Conservation (phyloP, 371 early-diverging fungal genomes). For the Chytridiales sp. region DNA sequence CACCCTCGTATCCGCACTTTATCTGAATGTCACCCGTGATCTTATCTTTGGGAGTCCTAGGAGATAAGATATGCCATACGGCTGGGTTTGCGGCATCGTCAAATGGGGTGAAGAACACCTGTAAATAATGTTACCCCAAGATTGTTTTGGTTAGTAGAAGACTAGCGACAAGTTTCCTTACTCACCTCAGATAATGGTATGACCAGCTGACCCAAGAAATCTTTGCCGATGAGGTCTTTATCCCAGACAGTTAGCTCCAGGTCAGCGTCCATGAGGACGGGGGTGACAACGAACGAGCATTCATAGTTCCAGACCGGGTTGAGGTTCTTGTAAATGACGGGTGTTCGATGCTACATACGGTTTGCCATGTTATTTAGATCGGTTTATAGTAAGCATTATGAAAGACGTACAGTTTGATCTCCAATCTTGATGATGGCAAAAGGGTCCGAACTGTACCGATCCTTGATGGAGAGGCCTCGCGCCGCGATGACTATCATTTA, state of each 20-base stretch:
- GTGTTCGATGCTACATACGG: slow-evolving; percentile 72
- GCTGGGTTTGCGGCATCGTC: slow-evolving; percentile 33
- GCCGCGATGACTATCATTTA: slow-evolving; percentile 6
- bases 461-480: slow-evolving; percentile 3
- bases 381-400: too few species aligned
- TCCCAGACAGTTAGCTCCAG: slow-evolving; percentile 36
- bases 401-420: too few species aligned
- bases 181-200: slow-evolving; percentile 57
- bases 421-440: slow-evolving; percentile 38
- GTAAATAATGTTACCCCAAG: background rate
- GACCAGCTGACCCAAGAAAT: slow-evolving; percentile 62
- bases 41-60: slow-evolving; percentile 44
- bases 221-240: slow-evolving; percentile 40
- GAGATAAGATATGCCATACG: slow-evolving; percentile 45
- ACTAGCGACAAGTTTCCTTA: background rate
- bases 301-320: slow-evolving; percentile 79
- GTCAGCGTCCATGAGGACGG: slow-evolving; percentile 13
- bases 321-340: slow-evolving; percentile 72
- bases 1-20: slow-evolving; percentile 38
- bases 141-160: background rate
- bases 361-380: too few species aligned
- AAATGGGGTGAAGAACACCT: slow-evolving; percentile 25
- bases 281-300: slow-evolving; percentile 51
- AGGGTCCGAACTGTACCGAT: background rate
- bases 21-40: slow-evolving; percentile 44